Base-by-base conservation (phyloP, 2,329 filamentous ascomycete genomes). In the Trichoderma sp. region DNA sequence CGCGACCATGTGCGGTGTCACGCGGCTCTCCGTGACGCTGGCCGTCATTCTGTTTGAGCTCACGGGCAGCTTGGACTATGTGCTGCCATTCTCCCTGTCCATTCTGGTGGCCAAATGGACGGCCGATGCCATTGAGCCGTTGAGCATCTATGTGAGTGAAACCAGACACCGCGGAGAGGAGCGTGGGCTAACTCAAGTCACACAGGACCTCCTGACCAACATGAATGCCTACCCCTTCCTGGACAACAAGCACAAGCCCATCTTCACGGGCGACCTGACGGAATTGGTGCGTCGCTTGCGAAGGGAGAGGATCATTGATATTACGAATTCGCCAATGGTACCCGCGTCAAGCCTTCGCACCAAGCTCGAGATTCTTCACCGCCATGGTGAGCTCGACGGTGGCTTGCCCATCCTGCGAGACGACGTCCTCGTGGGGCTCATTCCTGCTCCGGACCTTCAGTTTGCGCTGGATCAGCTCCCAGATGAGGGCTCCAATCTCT, bases 61-160 rank as follows among this genome's bases (percentile, higher is more conserved):
- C 43, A 99, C 95, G 0, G 95, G 95, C 63, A 97, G 92, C 74
- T 82, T 98, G 56, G 92, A 98, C 75, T 96, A 98, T 72, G 95
- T 99, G 3, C 81, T 99, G 12, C 95, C 95, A 0, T 98, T 98
- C 76, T 97, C 93, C 0, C 80, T 99, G 9, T 90, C 92, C 0
- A 92, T 99, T 41, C 82, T 98, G 4, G 93, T 96, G 30, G 89
- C 94, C n/a, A 99, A 99, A 79, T 99, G 95, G 95, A 97, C 93
- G 0, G 93, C 95, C 0, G 95, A 98, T 77, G 93, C 93, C 3
- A 86, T 99, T 59, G 95, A 99, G 76, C 95, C 94, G 17, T 84
- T 92, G 61, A 97, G 92, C 76, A 97, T 99, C 68, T 98, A 97
- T 75, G 88, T 90, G 78, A 78, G 86, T 79, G 19, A 28, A 45